phyloP scores from a whole-genome alignment of 108 stramenopile genomes.

The Cyclotella cryptica region DNA sequence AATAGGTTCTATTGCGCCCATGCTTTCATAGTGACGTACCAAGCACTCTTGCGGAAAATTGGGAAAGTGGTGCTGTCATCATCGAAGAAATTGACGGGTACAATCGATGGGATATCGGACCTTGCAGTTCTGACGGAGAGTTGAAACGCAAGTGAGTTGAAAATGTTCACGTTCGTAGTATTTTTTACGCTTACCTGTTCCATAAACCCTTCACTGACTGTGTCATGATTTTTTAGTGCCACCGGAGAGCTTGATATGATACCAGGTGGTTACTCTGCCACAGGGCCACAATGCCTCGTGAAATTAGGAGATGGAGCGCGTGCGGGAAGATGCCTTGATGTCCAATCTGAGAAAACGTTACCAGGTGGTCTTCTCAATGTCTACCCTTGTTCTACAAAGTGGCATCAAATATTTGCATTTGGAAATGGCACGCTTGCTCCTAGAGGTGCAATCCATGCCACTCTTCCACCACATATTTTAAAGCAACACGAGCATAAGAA shows the following conservation, averaged over 20 bases:
- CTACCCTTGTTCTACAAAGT: constrained; percentile 79
- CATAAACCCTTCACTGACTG: not conserved
- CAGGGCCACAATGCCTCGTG: constrained; percentile 81
- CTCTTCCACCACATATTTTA: constrained; percentile 69
- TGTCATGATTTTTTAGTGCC: constrained; percentile 30
- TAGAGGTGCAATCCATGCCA: constrained; percentile 64
- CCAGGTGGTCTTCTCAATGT: constrained; percentile 80
- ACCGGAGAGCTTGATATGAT: constrained; percentile 71
- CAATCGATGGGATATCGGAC: constrained; percentile 87
- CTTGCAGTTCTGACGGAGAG: constrained; percentile 84
- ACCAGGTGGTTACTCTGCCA: constrained; percentile 66
- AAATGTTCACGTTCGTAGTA: not conserved
- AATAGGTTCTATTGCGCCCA: constrained; percentile 58
- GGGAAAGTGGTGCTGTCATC: constrained; percentile 90
- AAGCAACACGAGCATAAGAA: constrained; percentile 42
- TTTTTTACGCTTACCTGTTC: not conserved
- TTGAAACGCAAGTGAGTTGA: constrained; percentile 66
- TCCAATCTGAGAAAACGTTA: constrained; percentile 62
- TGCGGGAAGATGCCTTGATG: constrained; percentile 81
- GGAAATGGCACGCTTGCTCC: constrained; percentile 80
- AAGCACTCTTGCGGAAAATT: constrained; percentile 65
- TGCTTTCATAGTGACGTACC: constrained; percentile 83
- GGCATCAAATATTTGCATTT: constrained; percentile 90
- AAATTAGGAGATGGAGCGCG: constrained; percentile 80
- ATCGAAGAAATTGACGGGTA: constrained; percentile 73